Evolutionary conservation across 495 filamentous ascomycete genomes (phyloP), one percentile per base, ranked within the genome.

Genomic region (Copromyces sp.): DNA sequence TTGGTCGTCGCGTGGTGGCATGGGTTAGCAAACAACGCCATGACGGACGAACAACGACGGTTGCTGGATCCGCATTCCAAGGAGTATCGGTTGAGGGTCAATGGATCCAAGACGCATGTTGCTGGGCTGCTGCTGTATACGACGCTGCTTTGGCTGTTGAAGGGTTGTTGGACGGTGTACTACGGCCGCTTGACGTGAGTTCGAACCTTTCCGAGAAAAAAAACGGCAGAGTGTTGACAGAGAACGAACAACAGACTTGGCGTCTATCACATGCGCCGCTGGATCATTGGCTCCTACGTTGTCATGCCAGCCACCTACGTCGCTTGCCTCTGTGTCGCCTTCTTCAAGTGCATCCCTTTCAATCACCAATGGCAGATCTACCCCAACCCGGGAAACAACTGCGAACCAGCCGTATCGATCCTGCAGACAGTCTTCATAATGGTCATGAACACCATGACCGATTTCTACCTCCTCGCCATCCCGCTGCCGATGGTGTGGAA

Each of bases 321-420:
- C 47, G 81, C 82, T 2, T 86, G 86, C 37, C 74, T 88, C 41
- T 81, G 82, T 8, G 78, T 81, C 3, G 75, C 81, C 11, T 81
- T 81, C 39, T 68, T 80, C 39, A 79, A 81, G 17, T 83, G 82
- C 71, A 81, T 81, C 41, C 87, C 87, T 5, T 82, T 88, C 74
- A 44, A 83, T 53, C 86, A 85, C 42, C 86, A 87, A 41, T 90
- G 87, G 86, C 87, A 90, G 75, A 89, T 89, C 39, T 73, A 86
- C 70, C 88, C 88, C 14, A 71, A 86, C 47, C 88, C 88, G 14
- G 87, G 88, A 32, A 87, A 79, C 71, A 29, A 73, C 61, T 78
- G 80, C 74, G 73, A 45, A 65, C 74, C 74, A 24, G 77, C 73
- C 1, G 72, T 74, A 12, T 78, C 82, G 76, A 85, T 82, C 80